Evolutionary conservation across 306 rosid species (phyloP), one percentile per base, ranked within the genome.

Genomic region (Inga laurina): DNA sequence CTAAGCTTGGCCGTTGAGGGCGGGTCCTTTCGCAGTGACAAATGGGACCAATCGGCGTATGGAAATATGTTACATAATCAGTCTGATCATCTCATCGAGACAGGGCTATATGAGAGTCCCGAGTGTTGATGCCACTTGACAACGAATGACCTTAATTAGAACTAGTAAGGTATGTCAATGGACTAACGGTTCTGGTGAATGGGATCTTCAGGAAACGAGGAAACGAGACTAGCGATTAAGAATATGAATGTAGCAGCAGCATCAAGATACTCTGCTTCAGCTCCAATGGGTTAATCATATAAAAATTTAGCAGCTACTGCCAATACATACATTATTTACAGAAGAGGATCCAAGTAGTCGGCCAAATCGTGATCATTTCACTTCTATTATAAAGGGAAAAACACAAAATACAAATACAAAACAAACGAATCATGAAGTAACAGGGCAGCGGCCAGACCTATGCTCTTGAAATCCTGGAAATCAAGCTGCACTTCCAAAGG

Each of bases 391-490:
- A 59, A 7, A 22, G 12, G 44, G 44, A 2, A 14, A 61, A 27
- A 32, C 21, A 19, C 14, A 18, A 30, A 52, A 75, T 11, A 3
- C 34, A 75, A n/a, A 64, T 34, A 74, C 46, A 79, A 68, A 51
- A 49, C 9, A 67, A 32, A 43, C 56, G 56, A 66, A 87, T 76
- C 84, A 79, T 74, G 64, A 72, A 45, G 56, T 24, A 41, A 22
- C 76, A 4, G 13, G 90, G 61, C 46, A 61, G 90, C 49, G 78
- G 71, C 70, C 18, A 65, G 34, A 93, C 87, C 91, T 91, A 93
- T 93, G 85, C 69, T 83, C 88, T 91, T 88, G 75, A 93, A 91
- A 46, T 93, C 95, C 82, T 90, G 69, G 65, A 88, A 93, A 87
- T 93, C 93, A 76, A 91, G 93, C 52, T 19, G 81, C 1, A 95